Conservation (phyloP, 2,329 filamentous ascomycete genomes). For the Cladobotryum mycophilum region DNA sequence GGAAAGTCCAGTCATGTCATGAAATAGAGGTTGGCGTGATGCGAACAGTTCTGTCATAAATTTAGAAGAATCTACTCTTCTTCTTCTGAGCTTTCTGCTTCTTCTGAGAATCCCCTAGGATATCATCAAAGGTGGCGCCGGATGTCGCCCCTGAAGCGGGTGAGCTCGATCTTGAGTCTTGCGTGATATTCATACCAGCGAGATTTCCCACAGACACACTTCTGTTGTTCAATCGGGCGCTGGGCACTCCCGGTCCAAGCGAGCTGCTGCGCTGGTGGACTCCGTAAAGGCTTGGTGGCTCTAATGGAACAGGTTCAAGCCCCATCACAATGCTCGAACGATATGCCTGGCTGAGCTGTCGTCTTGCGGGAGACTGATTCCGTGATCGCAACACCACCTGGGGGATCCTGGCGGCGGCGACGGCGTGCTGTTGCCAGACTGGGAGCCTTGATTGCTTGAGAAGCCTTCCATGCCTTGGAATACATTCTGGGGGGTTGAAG, state of each 20-base stretch:
- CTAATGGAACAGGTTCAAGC: slow-evolving; percentile 36
- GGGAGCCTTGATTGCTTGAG: slow-evolving; percentile 16
- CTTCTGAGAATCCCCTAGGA: slow-evolving; percentile 32
- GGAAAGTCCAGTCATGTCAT: not conserved
- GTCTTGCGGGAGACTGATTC: slow-evolving; percentile 31
- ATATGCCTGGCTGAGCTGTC: slow-evolving; percentile 27
- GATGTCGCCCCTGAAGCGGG: slow-evolving; percentile 20
- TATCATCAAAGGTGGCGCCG: slow-evolving; percentile 44
- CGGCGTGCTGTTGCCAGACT: slow-evolving; percentile 18
- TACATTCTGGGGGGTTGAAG: slow-evolving; percentile 32
- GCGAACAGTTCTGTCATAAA: too few relatives aligned
- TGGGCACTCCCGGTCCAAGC: slow-evolving; percentile 26
- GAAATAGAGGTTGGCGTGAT: too few relatives aligned
- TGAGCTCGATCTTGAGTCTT: slow-evolving; percentile 13
- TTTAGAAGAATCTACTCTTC: slow-evolving; percentile 36
- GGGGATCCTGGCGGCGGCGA: slow-evolving; percentile 24
- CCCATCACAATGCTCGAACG: slow-evolving; percentile 40
- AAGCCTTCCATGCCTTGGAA: slow-evolving; percentile 27
- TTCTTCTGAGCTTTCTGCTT: slow-evolving; percentile 29
- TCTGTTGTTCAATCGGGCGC: slow-evolving; percentile 27
- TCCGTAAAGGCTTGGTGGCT: slow-evolving; percentile 23
- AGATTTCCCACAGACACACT: slow-evolving; percentile 33
- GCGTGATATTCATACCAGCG: slow-evolving; percentile 17
- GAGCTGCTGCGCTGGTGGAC: slow-evolving; percentile 31
- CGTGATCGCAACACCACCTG: slow-evolving; percentile 30